Conservation (phyloP, 768 basidiomycete genomes). For the Gymnopilus junonius region DNA sequence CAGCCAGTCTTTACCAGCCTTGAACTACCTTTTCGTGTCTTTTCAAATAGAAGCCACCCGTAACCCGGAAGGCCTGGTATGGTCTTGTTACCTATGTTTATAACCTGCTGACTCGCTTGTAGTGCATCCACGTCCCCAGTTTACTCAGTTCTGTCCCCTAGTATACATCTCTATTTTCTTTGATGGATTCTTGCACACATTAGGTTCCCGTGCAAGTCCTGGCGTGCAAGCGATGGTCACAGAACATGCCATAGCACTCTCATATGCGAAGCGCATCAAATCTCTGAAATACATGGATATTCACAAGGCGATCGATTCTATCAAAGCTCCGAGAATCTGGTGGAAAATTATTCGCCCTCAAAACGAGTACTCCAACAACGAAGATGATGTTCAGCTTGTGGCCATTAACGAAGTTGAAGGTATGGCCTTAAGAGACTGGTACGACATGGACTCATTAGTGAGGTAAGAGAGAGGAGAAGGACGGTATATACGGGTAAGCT, state of each 20-base stretch:
- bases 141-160: neutral
- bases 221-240: neutral
- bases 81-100: neutral
- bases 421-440: too few species aligned
- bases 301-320: neutral
- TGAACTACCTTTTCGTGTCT: neutral
- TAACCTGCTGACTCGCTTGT: neutral
- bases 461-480: too few species aligned
- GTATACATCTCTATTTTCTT: neutral
- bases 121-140: neutral
- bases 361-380: too few species aligned
- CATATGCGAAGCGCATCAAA: neutral
- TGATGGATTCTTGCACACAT: neutral
- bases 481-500: too few species aligned
- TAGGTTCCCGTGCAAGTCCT: neutral
- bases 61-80: neutral
- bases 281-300: neutral
- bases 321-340: neutral
- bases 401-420: too few species aligned
- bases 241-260: neutral
- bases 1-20: neutral
- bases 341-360: too few species aligned
- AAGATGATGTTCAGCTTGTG: too few species aligned
- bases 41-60: neutral
- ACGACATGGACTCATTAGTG: too few species aligned